Percentiles rank a stretch among this genome's conserved stretches.
phyloP scores from a whole-genome alignment of 495 filamentous ascomycete species.

The Penicillium nucicola region DNA sequence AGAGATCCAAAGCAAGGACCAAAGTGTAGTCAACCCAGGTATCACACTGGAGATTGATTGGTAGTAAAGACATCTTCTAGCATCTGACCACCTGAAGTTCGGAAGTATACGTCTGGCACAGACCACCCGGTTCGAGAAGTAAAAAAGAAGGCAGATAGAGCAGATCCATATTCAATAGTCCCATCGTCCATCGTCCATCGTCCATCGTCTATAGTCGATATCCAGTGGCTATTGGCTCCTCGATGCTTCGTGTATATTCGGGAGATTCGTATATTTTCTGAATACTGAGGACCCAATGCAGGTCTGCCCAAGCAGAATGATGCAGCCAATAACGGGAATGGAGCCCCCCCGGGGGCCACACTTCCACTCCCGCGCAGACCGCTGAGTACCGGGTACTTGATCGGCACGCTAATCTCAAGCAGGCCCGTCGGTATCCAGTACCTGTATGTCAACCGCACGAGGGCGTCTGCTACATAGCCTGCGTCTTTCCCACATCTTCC shows the following conservation, averaged over 20 bases:
- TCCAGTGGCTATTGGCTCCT: too few relatives aligned
- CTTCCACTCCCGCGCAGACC: constrained; percentile 35
- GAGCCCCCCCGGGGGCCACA: constrained; percentile 14
- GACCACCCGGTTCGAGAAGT: too few relatives aligned
- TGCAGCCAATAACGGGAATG: constrained; percentile 43
- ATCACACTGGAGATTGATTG: neutral
- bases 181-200: too few relatives aligned
- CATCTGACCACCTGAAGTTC: too few relatives aligned
- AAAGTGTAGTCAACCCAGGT: neutral
- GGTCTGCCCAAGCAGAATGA: constrained; percentile 46
- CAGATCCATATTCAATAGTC: too few relatives aligned
- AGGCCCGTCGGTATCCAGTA: constrained; percentile 12
- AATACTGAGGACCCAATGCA: too few relatives aligned
- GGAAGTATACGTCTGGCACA: too few relatives aligned
- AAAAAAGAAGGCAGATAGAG: too few relatives aligned
- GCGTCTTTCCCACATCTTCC: constrained; percentile 13
- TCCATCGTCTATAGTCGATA: too few relatives aligned
- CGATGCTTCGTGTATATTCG: too few relatives aligned
- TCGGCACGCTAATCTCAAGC: constrained; percentile 4
- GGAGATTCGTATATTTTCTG: too few relatives aligned
- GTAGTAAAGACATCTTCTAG: too few relatives aligned
- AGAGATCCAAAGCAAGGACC: neutral
- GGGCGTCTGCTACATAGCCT: constrained; percentile 26
- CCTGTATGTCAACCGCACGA: constrained; percentile 2
- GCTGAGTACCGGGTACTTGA: constrained; percentile 19